These are phyloP conservation scores for Eutypa lata DNA, from an alignment of 2,329 filamentous ascomycete species.

Conservation along the genomic window DNA sequence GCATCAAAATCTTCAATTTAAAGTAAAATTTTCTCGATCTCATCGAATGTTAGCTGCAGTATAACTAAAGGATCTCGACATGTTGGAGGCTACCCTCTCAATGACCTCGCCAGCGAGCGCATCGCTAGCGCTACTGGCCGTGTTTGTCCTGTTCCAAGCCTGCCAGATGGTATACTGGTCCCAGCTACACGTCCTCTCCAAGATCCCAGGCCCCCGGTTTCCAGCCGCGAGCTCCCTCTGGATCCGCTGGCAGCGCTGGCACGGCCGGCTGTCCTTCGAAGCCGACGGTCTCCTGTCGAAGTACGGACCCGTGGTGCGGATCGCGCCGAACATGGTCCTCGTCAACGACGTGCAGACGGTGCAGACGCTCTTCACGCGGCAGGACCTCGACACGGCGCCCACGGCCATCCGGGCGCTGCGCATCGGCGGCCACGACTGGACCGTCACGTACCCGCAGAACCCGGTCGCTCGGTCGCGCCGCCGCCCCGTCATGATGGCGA, in stretches of 20 bases:
- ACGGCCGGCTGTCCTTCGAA: slow-evolving; percentile 13
- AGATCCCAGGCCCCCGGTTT: slow-evolving; percentile 9
- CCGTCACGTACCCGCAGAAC: slow-evolving; percentile 14
- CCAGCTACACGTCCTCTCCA: background rate
- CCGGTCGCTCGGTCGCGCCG: slow-evolving; percentile 10
- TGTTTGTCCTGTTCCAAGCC: background rate
- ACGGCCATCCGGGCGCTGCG: slow-evolving; percentile 14
- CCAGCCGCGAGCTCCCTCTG: slow-evolving; percentile 9
- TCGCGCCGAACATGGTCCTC: slow-evolving; percentile 22
- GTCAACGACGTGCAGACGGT: slow-evolving; percentile 19
- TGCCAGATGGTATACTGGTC: background rate
- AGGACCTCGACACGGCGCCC: slow-evolving; percentile 14
- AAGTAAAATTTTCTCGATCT: background rate
- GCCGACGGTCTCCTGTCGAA: slow-evolving; percentile 11
- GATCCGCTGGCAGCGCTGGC: slow-evolving; percentile 16
- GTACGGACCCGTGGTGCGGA: slow-evolving; percentile 20
- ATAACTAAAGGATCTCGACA: background rate
- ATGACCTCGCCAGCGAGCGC: background rate
- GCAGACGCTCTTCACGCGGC: slow-evolving; percentile 8
- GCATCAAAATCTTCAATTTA: background rate
- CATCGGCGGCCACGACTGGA: slow-evolving; percentile 17
- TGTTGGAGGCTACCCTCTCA: background rate
- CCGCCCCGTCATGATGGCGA: slow-evolving; percentile 15
- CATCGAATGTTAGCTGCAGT: background rate
- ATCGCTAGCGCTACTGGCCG: background rate